Base-by-base conservation (phyloP, 306 rosid species). In the Quercus cerris region DNA sequence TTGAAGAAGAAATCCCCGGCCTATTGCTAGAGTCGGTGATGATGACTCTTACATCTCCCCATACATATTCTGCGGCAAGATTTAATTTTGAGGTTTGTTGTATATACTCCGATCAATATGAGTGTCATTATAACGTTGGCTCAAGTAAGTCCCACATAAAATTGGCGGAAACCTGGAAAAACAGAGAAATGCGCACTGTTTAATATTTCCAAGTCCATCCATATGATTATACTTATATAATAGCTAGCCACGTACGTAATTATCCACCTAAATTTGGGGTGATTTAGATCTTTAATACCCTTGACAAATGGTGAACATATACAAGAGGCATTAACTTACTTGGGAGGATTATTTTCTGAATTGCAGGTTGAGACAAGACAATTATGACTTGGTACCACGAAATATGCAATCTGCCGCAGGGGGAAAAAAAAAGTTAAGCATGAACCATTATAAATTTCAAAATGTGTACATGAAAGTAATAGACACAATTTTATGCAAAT, bases 311-410 rank as follows among this genome's bases (percentile, higher is more conserved):
- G 71, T 30, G 44, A 66, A 31, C 4, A 22, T 15, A 12, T 31
- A 19, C 38, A 33, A 33, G 38, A 33, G 25, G 10, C 23, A 35
- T 19, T 30, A 25, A 86, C 97, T 89, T 81, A 95, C 99, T 89
- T 95, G 70, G 98, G 89, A 80, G 97, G 99, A 62, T 93, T 84
- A 19, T 70, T 77, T 41, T 87, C 96, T 12, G 98, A 93, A 82
- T 88, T 87, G 90, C 96, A 93, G 46, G 97, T 91, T 52, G 94
- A 22, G 22, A 93, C 94, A 30, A 91, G 80, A 84, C 99, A 95
- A 54, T 91, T 93, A 59, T 90, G 93, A 66, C 86, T 86, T 3
- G 99, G 99, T 82, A 91, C 98, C 77, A 95, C 38, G 38, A 95
- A 95, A 83, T 87, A 93, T 8, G 97, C 96, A 54, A 93, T 89